Base-by-base conservation (phyloP, 495 filamentous ascomycete genomes). In the Penicillium flavigenum region DNA sequence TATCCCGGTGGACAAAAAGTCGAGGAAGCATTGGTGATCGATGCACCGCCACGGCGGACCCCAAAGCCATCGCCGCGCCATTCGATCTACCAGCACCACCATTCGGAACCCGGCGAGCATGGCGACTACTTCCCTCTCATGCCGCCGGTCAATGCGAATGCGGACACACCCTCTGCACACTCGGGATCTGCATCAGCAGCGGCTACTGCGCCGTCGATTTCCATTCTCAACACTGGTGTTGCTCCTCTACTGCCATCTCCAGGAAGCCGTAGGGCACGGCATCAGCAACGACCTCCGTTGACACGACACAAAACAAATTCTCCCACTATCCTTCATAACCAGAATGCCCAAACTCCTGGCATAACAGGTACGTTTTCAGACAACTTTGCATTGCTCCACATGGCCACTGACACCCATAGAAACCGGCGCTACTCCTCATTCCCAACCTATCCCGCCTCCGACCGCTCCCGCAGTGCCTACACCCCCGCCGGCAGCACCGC, bases 91-190 rank as follows among this genome's bases (percentile, higher is more conserved):
- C 84, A 86, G 53, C 78, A 85, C 56, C 72, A 78, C 32, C 60
- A 65, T 27, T 59, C 79, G 39, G 87, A 92, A 41, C 90, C 91
- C 16, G 77, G 83, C 48, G 92, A 95, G 64, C 85, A 80, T 54
- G 86, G 83, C 51, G 92, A 95, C 63, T 98, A 98, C 70, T 98
- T 97, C 65, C 90, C 93, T 19, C 86, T 88, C 11, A 92, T 93
- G 81, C 89, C 91, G 81, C 89, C 91, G 9, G 72, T 58, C 58
- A 79, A 70, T 51, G 52, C 64, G 14, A 74, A 71, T 27, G 63
- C 63, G 12, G 64, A 67, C 7, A 76, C 74, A 14, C 75, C 74
- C 3, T 71, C 74, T 19, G 61, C 63, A 56, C 67, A 72, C 71
- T 57, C 78, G 72, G 68, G 76, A 59, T 68, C 63, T 69, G 63